Evolutionary conservation across 1,284 basidiomycete genomes (phyloP).

Genomic region (Pholiota adiposa): DNA sequence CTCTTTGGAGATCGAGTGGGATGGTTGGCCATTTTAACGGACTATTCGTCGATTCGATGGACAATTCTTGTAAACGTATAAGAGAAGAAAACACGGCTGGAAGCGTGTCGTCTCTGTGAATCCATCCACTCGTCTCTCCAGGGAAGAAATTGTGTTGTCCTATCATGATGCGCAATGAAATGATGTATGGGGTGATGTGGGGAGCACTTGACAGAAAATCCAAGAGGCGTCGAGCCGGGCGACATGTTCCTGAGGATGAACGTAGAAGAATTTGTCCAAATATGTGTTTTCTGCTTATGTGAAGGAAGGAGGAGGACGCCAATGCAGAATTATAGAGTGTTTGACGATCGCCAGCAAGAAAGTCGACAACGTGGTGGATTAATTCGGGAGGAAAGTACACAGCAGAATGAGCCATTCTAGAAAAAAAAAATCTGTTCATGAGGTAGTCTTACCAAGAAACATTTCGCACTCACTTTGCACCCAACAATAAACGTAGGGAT

Average conservation of each 20-base stretch:
- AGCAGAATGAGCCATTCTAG: not conserved
- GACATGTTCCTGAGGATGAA: not conserved
- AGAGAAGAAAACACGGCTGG: not conserved
- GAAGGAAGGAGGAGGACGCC: slow-evolving; percentile 5
- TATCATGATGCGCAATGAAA: slow-evolving; percentile 4
- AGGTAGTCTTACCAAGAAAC: not conserved
- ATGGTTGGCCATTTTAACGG: slow-evolving; percentile 4
- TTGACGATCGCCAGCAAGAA: slow-evolving; percentile 7
- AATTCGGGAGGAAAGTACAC: slow-evolving; percentile 12
- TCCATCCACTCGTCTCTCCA: not conserved
- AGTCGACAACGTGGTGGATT: slow-evolving; percentile 9
- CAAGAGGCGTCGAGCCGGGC: slow-evolving; percentile 1
- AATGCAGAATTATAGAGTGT: slow-evolving; percentile 5
- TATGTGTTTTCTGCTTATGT: slow-evolving; percentile 8
- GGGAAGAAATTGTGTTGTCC: not conserved
- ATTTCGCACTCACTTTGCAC: not conserved
- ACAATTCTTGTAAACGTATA: not conserved
- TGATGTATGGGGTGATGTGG: slow-evolving; percentile 7
- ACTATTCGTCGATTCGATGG: slow-evolving; percentile 2
- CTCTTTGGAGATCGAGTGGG: not conserved
- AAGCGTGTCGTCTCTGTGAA: not conserved
- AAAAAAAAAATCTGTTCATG: not conserved
- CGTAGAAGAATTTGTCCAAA: slow-evolving; percentile 5
- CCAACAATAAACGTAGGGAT: not conserved
- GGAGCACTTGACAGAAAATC: not conserved